Conservation (phyloP, 2,329 filamentous ascomycete genomes). For the Trichoderma gracile region DNA sequence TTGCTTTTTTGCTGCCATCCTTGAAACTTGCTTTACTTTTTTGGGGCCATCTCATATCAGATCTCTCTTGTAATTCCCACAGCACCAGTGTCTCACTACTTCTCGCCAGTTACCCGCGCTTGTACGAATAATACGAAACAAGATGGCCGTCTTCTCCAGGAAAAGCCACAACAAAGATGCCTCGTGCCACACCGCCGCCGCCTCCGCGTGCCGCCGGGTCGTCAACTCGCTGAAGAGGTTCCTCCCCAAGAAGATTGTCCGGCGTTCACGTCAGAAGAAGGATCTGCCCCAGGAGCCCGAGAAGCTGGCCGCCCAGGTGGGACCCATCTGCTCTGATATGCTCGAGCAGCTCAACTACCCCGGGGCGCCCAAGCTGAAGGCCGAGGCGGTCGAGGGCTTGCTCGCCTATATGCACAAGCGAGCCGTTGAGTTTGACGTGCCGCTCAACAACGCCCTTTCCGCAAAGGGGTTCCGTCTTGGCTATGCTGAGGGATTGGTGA, state of each 20-base stretch:
- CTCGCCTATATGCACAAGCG: slow-evolving; percentile 19
- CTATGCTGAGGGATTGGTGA: neutral
- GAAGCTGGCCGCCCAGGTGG: neutral
- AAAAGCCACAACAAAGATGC: neutral
- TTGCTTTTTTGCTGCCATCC: neutral
- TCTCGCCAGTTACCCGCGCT: neutral
- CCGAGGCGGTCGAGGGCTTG: slow-evolving; percentile 4
- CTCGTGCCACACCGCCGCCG: neutral
- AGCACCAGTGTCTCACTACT: neutral
- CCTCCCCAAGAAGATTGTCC: neutral
- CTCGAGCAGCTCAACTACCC: slow-evolving; percentile 11
- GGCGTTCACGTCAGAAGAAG: neutral
- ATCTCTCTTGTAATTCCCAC: too few relatives aligned
- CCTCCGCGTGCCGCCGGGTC: neutral
- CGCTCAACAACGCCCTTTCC: neutral
- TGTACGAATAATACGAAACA: neutral
- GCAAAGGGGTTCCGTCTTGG: slow-evolving; percentile 3
- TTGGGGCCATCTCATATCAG: neutral
- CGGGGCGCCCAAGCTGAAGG: neutral
- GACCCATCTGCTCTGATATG: slow-evolving; percentile 1
- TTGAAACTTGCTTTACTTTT: neutral
- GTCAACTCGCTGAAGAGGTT: slow-evolving; percentile 4
- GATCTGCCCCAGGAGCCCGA: neutral
- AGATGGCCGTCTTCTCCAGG: slow-evolving; percentile 2
- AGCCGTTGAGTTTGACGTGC: slow-evolving; percentile 9